phyloP scores from a whole-genome alignment of 805 yeast genomes.

The Kluyveromyces lactis region DNA sequence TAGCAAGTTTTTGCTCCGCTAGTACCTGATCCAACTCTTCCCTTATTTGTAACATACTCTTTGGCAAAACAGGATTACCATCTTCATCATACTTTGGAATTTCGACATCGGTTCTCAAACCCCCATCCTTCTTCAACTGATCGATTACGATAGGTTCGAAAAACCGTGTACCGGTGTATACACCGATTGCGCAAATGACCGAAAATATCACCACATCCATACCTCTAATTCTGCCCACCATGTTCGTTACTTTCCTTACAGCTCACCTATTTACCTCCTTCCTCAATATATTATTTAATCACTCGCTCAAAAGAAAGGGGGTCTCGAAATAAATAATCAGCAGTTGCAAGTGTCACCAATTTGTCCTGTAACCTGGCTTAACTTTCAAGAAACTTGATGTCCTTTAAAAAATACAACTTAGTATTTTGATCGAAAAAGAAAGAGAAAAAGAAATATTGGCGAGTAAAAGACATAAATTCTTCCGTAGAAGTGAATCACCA shows the following conservation, averaged over 20 bases:
- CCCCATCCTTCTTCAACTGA: conserved; percentile 56
- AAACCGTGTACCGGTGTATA: conserved; percentile 47
- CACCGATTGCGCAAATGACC: conserved; percentile 31
- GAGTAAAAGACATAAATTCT: too few relatives aligned
- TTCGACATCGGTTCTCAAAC: conserved; percentile 49
- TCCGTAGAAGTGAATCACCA: too few relatives aligned
- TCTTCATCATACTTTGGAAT: conserved; percentile 46
- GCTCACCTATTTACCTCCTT: too few relatives aligned
- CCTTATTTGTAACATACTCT: conserved; percentile 12
- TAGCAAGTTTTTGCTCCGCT: conserved; percentile 8
- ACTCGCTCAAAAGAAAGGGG: too few relatives aligned
- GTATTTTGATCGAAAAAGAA: too few relatives aligned
- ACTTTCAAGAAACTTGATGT: too few relatives aligned
- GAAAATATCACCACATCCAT: conserved; percentile 22
- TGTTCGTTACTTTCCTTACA: background rate
- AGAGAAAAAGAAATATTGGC: background rate
- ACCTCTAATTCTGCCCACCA: conserved; percentile 20
- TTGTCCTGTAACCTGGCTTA: too few relatives aligned
- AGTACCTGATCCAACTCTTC: conserved; percentile 13
- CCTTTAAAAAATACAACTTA: too few relatives aligned
- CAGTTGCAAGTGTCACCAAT: too few relatives aligned
- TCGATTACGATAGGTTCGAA: conserved; percentile 70
- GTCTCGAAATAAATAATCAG: too few relatives aligned
- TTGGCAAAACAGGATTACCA: conserved; percentile 30
- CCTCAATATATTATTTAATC: too few relatives aligned